A percentile compares a stretch with the other conserved stretches of the same genome.
Conservation (phyloP, 176 grass and related monocot species). For the Cocos nucifera region DNA sequence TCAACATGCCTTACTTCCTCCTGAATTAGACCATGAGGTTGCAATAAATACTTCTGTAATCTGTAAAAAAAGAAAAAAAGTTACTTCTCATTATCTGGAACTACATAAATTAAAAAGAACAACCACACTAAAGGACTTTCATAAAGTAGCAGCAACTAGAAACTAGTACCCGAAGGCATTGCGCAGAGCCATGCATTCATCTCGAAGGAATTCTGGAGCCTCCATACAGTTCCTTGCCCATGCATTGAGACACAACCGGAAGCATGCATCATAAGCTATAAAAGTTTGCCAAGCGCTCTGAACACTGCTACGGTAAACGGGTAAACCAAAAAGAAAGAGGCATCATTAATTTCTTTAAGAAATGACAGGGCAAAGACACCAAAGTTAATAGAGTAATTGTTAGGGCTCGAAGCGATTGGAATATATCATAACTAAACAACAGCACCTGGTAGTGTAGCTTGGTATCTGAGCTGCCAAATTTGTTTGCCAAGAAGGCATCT, state of each 20-base stretch:
- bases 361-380: no score
- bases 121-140: neutral
- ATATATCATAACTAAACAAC: no score
- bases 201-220: slow-evolving; percentile 78
- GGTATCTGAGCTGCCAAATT: slow-evolving; percentile 54
- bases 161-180: slow-evolving; percentile 64
- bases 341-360: slow-evolving; percentile 12
- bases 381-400: no score
- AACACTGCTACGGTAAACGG: slow-evolving; percentile 39
- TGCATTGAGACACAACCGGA: slow-evolving; percentile 83
- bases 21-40: slow-evolving; percentile 45
- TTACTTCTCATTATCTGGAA: no score
- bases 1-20: slow-evolving; percentile 35
- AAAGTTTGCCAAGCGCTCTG: slow-evolving; percentile 96
- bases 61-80: slow-evolving; percentile 28
- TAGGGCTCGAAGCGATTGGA: no score
- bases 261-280: slow-evolving; percentile 93
- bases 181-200: slow-evolving; percentile 73
- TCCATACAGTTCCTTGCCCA: slow-evolving; percentile 82
- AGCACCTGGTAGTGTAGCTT: slow-evolving; percentile 58
- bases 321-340: slow-evolving; percentile 6
- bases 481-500: slow-evolving; percentile 28
- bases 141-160: neutral
- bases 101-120: no score
- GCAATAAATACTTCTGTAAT: slow-evolving; percentile 84